A percentile compares a stretch with the other conserved stretches of the same genome.
These are phyloP conservation scores for Pachyrhizus erosus DNA, from an alignment of 306 rosid species.

Conservation along the genomic window DNA sequence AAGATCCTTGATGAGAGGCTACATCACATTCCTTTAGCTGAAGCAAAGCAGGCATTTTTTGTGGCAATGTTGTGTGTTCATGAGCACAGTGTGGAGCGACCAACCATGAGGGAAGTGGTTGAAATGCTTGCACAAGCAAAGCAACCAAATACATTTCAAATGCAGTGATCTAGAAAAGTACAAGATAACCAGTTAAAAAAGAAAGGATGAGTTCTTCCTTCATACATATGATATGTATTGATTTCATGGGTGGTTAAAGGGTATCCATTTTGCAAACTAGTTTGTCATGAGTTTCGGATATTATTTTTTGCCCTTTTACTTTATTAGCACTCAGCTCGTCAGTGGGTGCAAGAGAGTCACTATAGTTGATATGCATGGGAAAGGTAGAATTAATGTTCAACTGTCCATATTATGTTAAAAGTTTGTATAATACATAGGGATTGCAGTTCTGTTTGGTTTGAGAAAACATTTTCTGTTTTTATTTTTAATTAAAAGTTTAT, in stretches of 20 bases:
- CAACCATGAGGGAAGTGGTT: slow-evolving; percentile 86
- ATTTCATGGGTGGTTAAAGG: slow-evolving; percentile 29
- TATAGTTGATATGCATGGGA: not conserved
- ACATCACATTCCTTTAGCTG: slow-evolving; percentile 52
- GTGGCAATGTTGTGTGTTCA: slow-evolving; percentile 74
- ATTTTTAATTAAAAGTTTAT: not conserved
- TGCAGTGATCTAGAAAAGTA: slow-evolving; percentile 47
- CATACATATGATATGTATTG: slow-evolving; percentile 23
- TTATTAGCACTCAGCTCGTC: not conserved
- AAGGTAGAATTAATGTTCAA: not conserved
- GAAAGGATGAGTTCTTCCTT: not conserved
- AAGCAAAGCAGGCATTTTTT: slow-evolving; percentile 73
- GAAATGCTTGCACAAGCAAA: slow-evolving; percentile 79
- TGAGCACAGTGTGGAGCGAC: slow-evolving; percentile 76
- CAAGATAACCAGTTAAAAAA: not conserved
- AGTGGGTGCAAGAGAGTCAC: slow-evolving; percentile 4
- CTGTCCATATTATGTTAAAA: slow-evolving; percentile 3
- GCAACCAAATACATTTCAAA: slow-evolving; percentile 56
- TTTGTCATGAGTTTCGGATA: slow-evolving; percentile 33
- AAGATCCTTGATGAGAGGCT: slow-evolving; percentile 65
- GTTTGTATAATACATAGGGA: slow-evolving; percentile 23
- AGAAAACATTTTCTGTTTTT: not conserved
- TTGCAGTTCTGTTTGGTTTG: not conserved
- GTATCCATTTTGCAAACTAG: slow-evolving; percentile 6
- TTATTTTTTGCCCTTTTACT: not conserved